Conservation (phyloP, 768 basidiomycete species). For the Hypholoma sublateritium region DNA sequence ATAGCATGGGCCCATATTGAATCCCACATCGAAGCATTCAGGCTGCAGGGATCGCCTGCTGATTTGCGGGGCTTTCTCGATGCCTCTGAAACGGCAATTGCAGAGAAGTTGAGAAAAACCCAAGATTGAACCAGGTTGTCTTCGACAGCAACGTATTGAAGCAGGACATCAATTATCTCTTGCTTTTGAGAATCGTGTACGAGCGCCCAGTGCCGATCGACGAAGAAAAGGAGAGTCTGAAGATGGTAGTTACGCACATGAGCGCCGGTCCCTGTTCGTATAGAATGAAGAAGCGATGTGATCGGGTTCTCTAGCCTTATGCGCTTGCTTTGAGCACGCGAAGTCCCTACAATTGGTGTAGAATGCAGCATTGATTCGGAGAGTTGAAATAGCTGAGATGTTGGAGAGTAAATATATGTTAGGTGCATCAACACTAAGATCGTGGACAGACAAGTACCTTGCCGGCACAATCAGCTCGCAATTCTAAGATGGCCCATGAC, state of each 20-base stretch:
- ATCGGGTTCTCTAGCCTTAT: conserved; percentile 60
- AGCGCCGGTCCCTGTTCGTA: conserved; percentile 34
- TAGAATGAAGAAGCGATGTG: conserved; percentile 47
- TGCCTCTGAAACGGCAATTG: conserved; percentile 57
- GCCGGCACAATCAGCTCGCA: conserved; percentile 76
- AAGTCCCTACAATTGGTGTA: conserved; percentile 18
- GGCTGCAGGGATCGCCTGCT: conserved; percentile 3
- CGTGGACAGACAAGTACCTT: conserved; percentile 44
- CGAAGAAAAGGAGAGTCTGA: conserved; percentile 82
- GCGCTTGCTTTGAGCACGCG: conserved; percentile 46
- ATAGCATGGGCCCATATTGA: conserved; percentile 81
- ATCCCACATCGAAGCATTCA: conserved; percentile 60
- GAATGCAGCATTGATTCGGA: conserved; percentile 55
- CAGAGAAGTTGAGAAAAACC: conserved; percentile 80
- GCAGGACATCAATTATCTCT: conserved; percentile 53
- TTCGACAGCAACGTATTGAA: conserved; percentile 62
- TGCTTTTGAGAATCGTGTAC: conserved; percentile 60
- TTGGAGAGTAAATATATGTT: neutral
- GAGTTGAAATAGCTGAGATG: conserved; percentile 56
- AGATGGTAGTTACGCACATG: conserved; percentile 49
- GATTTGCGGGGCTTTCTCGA: conserved; percentile 14
- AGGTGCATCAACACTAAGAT: neutral
- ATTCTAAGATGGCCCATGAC: conserved; percentile 75
- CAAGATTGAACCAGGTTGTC: conserved; percentile 75
- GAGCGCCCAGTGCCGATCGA: conserved; percentile 72